Percentiles rank a stretch among this genome's conserved stretches.
These are phyloP conservation scores for Mollisia scopiformis DNA, from an alignment of 2,329 filamentous ascomycete species.

Conservation along the genomic window DNA sequence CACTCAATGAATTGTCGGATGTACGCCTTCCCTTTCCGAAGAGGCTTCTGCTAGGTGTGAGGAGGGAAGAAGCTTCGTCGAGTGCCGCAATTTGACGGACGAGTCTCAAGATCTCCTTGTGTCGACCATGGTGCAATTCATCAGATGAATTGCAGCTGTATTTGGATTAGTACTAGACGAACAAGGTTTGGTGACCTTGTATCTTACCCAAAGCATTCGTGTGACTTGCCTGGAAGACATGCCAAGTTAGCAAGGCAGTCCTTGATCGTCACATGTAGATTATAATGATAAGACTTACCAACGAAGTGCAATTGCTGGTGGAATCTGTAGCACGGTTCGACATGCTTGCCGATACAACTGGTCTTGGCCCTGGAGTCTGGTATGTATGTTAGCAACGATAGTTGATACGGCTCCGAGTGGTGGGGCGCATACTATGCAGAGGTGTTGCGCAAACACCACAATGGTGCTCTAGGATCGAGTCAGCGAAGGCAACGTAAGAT, in stretches of 20 bases:
- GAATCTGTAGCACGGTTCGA: conserved; percentile 38
- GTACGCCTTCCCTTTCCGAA: conserved; percentile 6
- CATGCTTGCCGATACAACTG: conserved; percentile 37
- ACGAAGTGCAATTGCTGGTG: conserved; percentile 39
- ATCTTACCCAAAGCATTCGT: conserved; percentile 35
- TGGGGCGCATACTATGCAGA: conserved; percentile 29
- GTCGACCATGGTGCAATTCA: conserved; percentile 35
- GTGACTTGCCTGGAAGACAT: conserved; percentile 30
- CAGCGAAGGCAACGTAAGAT: conserved; percentile 5
- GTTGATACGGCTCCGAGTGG: background rate
- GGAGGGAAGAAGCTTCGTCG: conserved; percentile 20
- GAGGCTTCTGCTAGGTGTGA: conserved; percentile 4
- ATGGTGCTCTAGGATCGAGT: conserved; percentile 34
- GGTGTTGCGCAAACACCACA: conserved; percentile 36
- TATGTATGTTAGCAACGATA: conserved; percentile 3
- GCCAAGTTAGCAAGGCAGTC: background rate
- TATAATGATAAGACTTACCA: conserved; percentile 25
- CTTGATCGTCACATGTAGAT: background rate
- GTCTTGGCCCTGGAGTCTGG: conserved; percentile 35
- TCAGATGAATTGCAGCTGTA: conserved; percentile 35
- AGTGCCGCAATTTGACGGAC: conserved; percentile 29
- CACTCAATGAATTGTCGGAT: conserved; percentile 12
- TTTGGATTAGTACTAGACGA: conserved; percentile 13
- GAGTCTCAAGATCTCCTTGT: conserved; percentile 35
- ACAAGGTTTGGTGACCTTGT: background rate